Conservation (phyloP, 164 flowering plant genomes). For the Magnolia officinalis region DNA sequence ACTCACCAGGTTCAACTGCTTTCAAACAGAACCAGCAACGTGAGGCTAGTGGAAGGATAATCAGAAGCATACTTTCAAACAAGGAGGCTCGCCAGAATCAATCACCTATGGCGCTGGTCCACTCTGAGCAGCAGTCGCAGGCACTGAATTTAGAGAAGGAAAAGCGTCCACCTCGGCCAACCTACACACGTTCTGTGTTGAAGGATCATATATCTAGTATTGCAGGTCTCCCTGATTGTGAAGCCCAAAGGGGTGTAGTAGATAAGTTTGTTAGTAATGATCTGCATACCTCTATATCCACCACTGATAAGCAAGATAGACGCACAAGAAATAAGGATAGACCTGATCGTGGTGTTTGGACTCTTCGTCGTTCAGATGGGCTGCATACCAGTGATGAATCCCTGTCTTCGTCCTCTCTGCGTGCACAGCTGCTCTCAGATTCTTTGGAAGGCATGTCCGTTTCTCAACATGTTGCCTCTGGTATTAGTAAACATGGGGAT, state of each 20-base stretch:
- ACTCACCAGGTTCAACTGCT: conserved; percentile 24
- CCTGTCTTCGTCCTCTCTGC: conserved; percentile 38
- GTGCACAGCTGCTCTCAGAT: conserved; percentile 28
- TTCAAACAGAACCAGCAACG: conserved; percentile 53
- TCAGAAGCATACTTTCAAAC: conserved; percentile 60
- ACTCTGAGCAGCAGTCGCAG: conserved; percentile 47
- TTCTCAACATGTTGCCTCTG: conserved; percentile 9
- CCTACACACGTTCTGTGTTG: conserved; percentile 26
- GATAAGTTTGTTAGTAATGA: conserved; percentile 31
- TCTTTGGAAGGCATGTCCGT: conserved; percentile 20
- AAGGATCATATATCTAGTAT: conserved; percentile 25
- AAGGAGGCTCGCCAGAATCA: conserved; percentile 44
- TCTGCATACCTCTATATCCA: conserved; percentile 27
- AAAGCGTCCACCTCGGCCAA: conserved; percentile 60
- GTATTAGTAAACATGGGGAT: conserved; percentile 19
- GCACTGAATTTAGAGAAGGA: conserved; percentile 46
- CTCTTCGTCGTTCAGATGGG: conserved; percentile 74
- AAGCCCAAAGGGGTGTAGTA: conserved; percentile 33
- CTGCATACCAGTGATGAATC: conserved; percentile 66
- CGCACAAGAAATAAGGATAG: conserved; percentile 70
- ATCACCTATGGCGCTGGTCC: conserved; percentile 13
- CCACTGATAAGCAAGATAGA: conserved; percentile 56
- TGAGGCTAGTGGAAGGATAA: conserved; percentile 60
- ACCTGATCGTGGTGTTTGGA: conserved; percentile 87
- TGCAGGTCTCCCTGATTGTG: conserved; percentile 23